Evolutionary conservation across 257 asterid genomes (phyloP), one percentile per base, ranked within the genome.

Genomic region (Solanum peruvianum): DNA sequence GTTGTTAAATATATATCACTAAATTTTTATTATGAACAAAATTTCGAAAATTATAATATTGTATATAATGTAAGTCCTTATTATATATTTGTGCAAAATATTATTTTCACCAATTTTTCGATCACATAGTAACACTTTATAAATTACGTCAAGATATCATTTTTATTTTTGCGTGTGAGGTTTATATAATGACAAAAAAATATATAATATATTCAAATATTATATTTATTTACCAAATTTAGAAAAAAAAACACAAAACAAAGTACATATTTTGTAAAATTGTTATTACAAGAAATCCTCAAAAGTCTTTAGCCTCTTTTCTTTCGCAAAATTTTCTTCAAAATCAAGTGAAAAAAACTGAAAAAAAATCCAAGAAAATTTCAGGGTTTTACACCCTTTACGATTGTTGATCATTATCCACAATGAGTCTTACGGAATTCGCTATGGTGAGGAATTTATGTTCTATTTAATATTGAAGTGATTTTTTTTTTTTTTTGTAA

Each of bases 401-500:
- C 31, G 85, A 49, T 29, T 81, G 13, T 81, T 81, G 29, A 47
- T 29, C 20, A 29, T 49, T 29, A 81, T 29, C 44, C 11, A 71
- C 89, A 49, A 94, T 94, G 98, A 93, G 90, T 90, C 87, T 86
- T 85, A 90, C 93, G 25, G 90, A 93, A 77, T 94, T 92, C 69
- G 90, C 98, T 45, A 94, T 94, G 98, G 96, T 94, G 58, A 89
- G 90, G 42, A n/a, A 77, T 85, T 45, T 27, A 7, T 45, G 16
- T 45, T 27, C 10, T 78, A 13, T 27, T 78, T 78, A 78, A 45
- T 27, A 27, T 78, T 78, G 9, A 45, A 78, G 39, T 78, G 64
- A 16, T 37, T 37, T 37, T 33, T 31, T 31, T 1, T 27, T 29
- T 11, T 45, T 25, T n/a, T 25, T 71, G 82, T 45, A 33, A 45